Percentiles rank a stretch among this genome's conserved stretches.
These are phyloP conservation scores for Didymella exigua DNA, from an alignment of 2,329 filamentous ascomycete genomes.

Conservation along the genomic window DNA sequence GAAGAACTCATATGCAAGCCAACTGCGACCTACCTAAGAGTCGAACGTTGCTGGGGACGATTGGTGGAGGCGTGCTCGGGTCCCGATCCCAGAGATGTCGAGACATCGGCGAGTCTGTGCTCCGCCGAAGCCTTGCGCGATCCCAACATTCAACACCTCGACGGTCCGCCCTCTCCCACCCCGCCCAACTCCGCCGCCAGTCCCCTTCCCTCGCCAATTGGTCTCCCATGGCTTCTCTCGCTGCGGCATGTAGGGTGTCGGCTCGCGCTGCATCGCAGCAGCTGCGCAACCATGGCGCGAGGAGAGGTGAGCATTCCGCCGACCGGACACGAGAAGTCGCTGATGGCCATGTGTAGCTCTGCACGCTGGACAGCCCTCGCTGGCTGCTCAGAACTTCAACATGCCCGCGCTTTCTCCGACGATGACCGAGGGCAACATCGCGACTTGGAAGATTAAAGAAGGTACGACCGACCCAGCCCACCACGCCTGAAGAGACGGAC, in stretches of 20 bases:
- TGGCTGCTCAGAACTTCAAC: conserved; percentile 83
- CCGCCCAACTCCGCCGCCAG: conserved; percentile 23
- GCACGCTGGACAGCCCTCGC: conserved; percentile 64
- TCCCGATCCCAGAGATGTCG: conserved; percentile 13
- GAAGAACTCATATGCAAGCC: background rate
- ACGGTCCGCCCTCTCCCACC: conserved; percentile 17
- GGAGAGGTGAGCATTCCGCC: conserved; percentile 60
- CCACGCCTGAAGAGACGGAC: background rate
- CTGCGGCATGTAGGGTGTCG: conserved; percentile 67
- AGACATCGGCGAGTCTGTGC: conserved; percentile 8
- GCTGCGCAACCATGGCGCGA: conserved; percentile 58
- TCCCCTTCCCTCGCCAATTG: conserved; percentile 30
- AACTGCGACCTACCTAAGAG: conserved; percentile 1
- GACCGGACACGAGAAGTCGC: conserved; percentile 18
- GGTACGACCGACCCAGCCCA: conserved; percentile 48
- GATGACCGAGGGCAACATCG: conserved; percentile 92
- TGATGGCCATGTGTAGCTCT: conserved; percentile 59
- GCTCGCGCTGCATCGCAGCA: conserved; percentile 63
- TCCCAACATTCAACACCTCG: conserved; percentile 44
- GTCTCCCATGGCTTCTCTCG: conserved; percentile 67
- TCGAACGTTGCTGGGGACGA: background rate
- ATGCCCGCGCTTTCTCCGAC: conserved; percentile 92
- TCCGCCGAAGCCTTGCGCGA: conserved; percentile 32
- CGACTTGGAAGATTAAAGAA: conserved; percentile 84
- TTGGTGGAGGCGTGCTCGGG: conserved; percentile 1